Evolutionary conservation across 805 yeast species (phyloP).

Genomic region (Wickerhamomyces hampshirensis): DNA sequence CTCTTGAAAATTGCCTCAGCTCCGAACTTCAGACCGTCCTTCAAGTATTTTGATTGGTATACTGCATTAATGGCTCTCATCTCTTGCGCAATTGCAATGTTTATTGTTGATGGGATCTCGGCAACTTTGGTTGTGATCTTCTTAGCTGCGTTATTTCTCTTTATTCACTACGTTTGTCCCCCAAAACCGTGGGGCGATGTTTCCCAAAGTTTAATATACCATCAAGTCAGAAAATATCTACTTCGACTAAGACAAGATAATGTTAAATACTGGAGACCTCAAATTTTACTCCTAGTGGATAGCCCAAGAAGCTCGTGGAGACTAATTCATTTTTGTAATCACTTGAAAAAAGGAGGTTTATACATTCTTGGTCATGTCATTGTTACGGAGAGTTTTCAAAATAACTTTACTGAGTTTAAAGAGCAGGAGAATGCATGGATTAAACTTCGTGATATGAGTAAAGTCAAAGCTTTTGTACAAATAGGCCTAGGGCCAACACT

Average conservation of each 20-base stretch:
- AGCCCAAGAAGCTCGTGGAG: conserved; percentile 93
- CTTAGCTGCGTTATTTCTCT: conserved; percentile 58
- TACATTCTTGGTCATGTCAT: conserved; percentile 91
- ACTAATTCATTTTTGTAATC: conserved; percentile 87
- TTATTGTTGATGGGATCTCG: conserved; percentile 86
- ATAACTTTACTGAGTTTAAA: conserved; percentile 61
- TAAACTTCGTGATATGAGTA: conserved; percentile 69
- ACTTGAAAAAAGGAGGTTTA: conserved; percentile 91
- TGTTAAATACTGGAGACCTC: conserved; percentile 98
- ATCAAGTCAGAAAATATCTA: conserved; percentile 90
- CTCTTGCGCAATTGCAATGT: conserved; percentile 78
- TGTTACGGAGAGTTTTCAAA: conserved; percentile 57
- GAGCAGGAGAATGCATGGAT: conserved; percentile 80
- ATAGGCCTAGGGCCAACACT: conserved; percentile 81
- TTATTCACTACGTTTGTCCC: conserved; percentile 87
- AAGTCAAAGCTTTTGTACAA: conserved; percentile 91
- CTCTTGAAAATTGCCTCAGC: conserved; percentile 84
- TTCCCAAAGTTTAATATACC: conserved; percentile 90
- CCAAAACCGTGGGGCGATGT: conserved; percentile 99
- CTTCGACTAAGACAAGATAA: conserved; percentile 82
- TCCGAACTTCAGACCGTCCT: conserved; percentile 97
- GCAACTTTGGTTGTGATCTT: conserved; percentile 73
- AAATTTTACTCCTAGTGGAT: conserved; percentile 80
- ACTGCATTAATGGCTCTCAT: conserved; percentile 79
- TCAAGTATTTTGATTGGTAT: conserved; percentile 73